phyloP scores from a whole-genome alignment of 2,329 filamentous ascomycete genomes.

The Fusarium sp. region DNA sequence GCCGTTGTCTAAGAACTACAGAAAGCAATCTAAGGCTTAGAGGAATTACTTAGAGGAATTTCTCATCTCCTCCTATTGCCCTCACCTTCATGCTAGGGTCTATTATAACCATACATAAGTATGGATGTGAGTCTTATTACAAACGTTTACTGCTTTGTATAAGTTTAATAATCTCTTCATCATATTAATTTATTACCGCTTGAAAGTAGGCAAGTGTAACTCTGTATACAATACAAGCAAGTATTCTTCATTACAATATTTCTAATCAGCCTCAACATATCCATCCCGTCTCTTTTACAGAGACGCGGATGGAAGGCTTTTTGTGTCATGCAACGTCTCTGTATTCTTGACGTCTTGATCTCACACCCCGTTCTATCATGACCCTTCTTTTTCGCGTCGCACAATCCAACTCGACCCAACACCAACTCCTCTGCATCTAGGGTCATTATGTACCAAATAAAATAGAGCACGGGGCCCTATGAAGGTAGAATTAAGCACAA shows the following conservation, averaged over 20 bases:
- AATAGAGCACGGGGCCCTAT: background rate
- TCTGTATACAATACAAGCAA: conserved; percentile 3
- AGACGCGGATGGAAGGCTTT: background rate
- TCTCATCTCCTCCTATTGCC: background rate
- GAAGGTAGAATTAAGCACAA: background rate
- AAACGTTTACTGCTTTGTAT: background rate
- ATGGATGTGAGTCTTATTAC: background rate
- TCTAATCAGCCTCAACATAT: background rate
- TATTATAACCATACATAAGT: background rate
- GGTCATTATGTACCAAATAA: conserved; percentile 6
- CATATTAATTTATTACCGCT: background rate
- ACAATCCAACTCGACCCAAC: background rate
- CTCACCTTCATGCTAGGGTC: no score
- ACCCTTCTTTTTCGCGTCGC: background rate
- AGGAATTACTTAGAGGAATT: background rate
- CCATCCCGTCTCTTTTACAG: background rate
- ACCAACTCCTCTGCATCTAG: background rate
- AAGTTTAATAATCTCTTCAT: background rate
- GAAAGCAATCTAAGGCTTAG: background rate
- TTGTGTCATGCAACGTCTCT: conserved; percentile 22
- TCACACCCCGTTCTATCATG: conserved; percentile 5
- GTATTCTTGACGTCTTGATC: conserved; percentile 19
- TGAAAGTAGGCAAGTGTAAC: conserved; percentile 8
- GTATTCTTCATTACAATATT: conserved; percentile 21
- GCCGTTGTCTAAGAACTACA: background rate